Conservation (phyloP, 2,329 filamentous ascomycete genomes). For the Ceratocystiopsis brevicomis region DNA sequence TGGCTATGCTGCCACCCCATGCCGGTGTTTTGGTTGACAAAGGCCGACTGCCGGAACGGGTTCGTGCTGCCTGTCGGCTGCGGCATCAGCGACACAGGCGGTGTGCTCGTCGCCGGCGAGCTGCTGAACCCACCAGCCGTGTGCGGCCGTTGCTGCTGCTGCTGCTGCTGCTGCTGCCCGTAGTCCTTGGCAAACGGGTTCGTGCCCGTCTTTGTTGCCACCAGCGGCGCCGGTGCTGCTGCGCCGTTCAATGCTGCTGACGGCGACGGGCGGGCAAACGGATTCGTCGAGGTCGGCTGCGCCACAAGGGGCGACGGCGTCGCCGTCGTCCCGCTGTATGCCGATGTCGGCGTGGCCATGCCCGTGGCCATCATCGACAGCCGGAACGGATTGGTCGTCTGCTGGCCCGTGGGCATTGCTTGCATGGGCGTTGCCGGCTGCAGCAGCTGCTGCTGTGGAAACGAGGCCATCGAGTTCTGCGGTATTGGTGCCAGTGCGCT, state of each 20-base stretch:
- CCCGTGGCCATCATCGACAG: constrained; percentile 46
- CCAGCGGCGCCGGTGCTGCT: constrained; percentile 21
- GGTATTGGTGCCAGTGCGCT: constrained; percentile 35
- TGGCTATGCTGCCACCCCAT: constrained; percentile 72
- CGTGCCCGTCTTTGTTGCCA: constrained; percentile 34
- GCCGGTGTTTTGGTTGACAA: constrained; percentile 76
- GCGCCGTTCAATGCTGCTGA: constrained; percentile 20
- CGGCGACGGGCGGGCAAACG: constrained; percentile 56
- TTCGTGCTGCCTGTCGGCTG: constrained; percentile 82
- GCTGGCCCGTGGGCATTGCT: constrained; percentile 29
- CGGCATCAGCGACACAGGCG: constrained; percentile 30
- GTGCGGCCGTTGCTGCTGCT: constrained; percentile 17
- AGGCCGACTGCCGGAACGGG: constrained; percentile 79
- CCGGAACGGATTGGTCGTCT: constrained; percentile 80
- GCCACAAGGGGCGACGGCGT: constrained; percentile 10
- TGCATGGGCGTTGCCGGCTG: constrained; percentile 6
- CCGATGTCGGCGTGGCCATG: background rate
- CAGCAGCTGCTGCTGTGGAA: constrained; percentile 24
- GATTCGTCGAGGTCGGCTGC: constrained; percentile 59
- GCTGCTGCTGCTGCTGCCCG: background rate
- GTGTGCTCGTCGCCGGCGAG: constrained; percentile 21
- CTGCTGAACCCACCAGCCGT: constrained; percentile 49
- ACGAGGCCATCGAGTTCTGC: constrained; percentile 33
- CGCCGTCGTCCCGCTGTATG: no score
- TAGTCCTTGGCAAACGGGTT: constrained; percentile 39